These are phyloP conservation scores for Starmera caribaea DNA, from an alignment of 805 yeast genomes.

Conservation along the genomic window DNA sequence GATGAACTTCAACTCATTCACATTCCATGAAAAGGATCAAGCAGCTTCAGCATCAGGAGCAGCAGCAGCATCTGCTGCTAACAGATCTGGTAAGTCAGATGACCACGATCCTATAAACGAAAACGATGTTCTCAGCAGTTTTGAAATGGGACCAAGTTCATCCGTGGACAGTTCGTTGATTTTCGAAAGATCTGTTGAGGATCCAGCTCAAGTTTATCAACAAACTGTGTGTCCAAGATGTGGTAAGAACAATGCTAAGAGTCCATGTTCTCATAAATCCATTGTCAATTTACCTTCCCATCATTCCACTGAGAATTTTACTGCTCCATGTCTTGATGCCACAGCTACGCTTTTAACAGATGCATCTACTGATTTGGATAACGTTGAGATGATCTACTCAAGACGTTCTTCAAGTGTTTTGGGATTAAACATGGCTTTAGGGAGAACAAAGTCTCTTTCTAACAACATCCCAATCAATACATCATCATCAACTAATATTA, in stretches of 20 bases:
- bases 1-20: no score
- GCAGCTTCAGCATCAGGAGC: no score
- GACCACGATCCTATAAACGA: no score
- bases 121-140: no score
- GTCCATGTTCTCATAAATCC: constrained; percentile 17
- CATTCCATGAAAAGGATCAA: no score
- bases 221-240: constrained; percentile 19
- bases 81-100: no score
- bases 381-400: constrained; percentile 61
- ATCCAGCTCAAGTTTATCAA: constrained; percentile 27
- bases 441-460: constrained; percentile 24
- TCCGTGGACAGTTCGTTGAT: constrained; percentile 33
- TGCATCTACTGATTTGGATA: constrained; percentile 47
- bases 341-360: constrained; percentile 56
- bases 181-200: constrained; percentile 62
- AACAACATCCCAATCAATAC: constrained; percentile 10
- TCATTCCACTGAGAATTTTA: constrained; percentile 49
- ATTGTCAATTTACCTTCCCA: constrained; percentile 25
- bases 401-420: constrained; percentile 49
- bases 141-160: no score
- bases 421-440: constrained; percentile 30
- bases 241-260: constrained; percentile 9
- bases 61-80: no score
- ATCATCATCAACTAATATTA: constrained; percentile 13
- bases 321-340: constrained; percentile 79